A percentile compares a stretch with the other conserved stretches of the same genome.
phyloP scores from a whole-genome alignment of 2,329 filamentous ascomycete genomes.

The Fusarium scirpi region DNA sequence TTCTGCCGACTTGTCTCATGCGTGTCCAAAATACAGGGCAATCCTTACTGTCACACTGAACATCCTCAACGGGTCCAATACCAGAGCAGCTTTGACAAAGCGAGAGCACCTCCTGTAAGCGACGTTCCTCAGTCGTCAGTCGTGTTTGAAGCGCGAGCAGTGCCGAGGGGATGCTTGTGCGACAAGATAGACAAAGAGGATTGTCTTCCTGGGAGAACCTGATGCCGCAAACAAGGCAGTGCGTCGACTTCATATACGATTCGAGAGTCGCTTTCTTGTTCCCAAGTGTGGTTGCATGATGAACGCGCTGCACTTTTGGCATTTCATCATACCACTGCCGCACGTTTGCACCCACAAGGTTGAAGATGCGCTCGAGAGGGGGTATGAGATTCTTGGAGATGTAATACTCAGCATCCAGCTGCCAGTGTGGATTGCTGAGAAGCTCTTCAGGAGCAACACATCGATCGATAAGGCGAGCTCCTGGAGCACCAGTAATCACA shows the following conservation, averaged over 20 bases:
- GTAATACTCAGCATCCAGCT: constrained; percentile 95
- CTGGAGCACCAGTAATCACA: constrained; percentile 88
- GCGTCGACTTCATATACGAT: constrained; percentile 85
- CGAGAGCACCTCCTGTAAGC: constrained; percentile 71
- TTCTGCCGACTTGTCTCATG: constrained; percentile 68
- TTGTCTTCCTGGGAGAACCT: constrained; percentile 48
- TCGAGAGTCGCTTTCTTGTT: constrained; percentile 81
- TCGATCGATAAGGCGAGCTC: constrained; percentile 86
- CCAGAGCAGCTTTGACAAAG: constrained; percentile 86
- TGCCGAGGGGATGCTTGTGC: constrained; percentile 66
- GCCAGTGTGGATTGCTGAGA: constrained; percentile 78
- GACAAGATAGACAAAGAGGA: constrained; percentile 70
- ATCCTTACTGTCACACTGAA: constrained; percentile 90
- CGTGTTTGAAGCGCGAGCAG: constrained; percentile 72
- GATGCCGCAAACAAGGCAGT: constrained; percentile 78
- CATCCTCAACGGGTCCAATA: constrained; percentile 77
- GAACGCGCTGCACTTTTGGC: constrained; percentile 86
- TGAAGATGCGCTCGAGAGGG: constrained; percentile 95
- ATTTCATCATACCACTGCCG: constrained; percentile 95
- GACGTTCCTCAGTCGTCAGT: constrained; percentile 72
- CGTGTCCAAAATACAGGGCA: constrained; percentile 92
- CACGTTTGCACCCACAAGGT: constrained; percentile 92
- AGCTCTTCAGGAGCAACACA: constrained; percentile 90
- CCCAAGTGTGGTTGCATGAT: constrained; percentile 48
- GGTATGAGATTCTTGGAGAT: constrained; percentile 96